Evolutionary conservation across 495 filamentous ascomycete genomes (phyloP).

Genomic region (Tuber calosporum): DNA sequence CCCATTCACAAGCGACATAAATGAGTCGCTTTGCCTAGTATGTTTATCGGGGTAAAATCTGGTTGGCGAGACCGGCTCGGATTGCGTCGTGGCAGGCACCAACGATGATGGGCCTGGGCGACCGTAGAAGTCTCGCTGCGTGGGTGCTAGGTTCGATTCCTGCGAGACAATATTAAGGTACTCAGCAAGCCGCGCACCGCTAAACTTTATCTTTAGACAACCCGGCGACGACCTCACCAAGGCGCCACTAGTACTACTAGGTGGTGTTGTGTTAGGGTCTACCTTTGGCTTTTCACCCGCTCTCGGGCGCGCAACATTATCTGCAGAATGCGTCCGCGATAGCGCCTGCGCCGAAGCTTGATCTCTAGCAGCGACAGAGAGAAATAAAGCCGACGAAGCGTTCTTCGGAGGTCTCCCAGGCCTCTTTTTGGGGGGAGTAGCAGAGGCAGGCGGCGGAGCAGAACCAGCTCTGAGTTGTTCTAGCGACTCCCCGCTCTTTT

Average conservation of each 20-base stretch:
- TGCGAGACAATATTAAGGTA: conserved; percentile 6
- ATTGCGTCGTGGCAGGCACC: conserved; percentile 24
- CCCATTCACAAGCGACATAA: conserved; percentile 21
- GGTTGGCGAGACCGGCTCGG: conserved; percentile 31
- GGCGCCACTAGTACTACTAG: neutral
- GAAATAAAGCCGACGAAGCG: conserved; percentile 20
- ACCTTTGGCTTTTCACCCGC: conserved; percentile 1
- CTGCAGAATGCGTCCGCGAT: conserved; percentile 34
- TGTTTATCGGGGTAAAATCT: conserved; percentile 30
- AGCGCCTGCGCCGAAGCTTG: conserved; percentile 27
- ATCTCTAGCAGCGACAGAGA: conserved; percentile 13
- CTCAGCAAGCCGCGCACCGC: conserved; percentile 3
- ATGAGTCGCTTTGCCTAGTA: conserved; percentile 22
- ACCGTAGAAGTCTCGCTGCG: neutral
- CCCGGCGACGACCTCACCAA: neutral
- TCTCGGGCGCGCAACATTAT: conserved; percentile 17
- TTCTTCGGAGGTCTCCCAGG: conserved; percentile 35
- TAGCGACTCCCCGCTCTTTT: conserved; percentile 26
- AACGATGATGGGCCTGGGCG: conserved; percentile 9
- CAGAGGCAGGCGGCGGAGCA: conserved; percentile 18
- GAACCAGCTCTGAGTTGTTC: conserved; percentile 28
- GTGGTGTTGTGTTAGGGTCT: conserved; percentile 5
- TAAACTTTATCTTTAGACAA: neutral
- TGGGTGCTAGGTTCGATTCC: neutral
- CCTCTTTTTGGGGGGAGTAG: conserved; percentile 26